Evolutionary conservation across 2,329 filamentous ascomycete species (phyloP).

Genomic region (Exophiala dermatitidis): DNA sequence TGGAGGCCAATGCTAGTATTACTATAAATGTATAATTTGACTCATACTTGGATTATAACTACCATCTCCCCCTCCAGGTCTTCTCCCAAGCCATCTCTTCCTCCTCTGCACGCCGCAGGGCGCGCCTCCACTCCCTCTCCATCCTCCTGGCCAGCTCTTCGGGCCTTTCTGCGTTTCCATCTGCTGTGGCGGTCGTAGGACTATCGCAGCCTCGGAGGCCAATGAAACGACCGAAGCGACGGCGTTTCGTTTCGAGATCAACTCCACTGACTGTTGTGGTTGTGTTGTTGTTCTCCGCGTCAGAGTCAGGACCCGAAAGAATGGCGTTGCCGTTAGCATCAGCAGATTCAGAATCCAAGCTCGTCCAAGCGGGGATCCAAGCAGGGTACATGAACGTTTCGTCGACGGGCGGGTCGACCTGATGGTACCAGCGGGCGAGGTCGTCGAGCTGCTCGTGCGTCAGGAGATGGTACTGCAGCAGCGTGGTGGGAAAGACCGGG

Average conservation of each 20-base stretch:
- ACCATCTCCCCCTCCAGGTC: slow-evolving; percentile 24
- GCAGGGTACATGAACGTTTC: slow-evolving; percentile 34
- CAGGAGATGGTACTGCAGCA: slow-evolving; percentile 38
- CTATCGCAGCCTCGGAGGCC: slow-evolving; percentile 36
- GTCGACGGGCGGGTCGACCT: slow-evolving; percentile 33
- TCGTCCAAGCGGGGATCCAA: slow-evolving; percentile 20
- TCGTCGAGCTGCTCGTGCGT: slow-evolving; percentile 36
- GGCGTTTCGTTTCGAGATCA: slow-evolving; percentile 34
- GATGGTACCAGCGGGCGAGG: slow-evolving; percentile 39
- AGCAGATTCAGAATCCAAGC: neutral
- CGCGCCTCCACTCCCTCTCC: slow-evolving; percentile 31
- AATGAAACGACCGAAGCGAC: slow-evolving; percentile 40
- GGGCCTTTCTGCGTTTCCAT: slow-evolving; percentile 3
- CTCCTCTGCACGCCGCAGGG: slow-evolving; percentile 27
- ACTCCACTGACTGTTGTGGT: slow-evolving; percentile 9
- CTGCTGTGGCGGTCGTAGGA: slow-evolving; percentile 18
- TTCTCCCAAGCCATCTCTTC: slow-evolving; percentile 26
- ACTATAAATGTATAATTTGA: too few species aligned
- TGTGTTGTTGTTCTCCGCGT: slow-evolving; percentile 5
- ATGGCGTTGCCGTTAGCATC: slow-evolving; percentile 3
- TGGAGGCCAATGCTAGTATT: too few species aligned
- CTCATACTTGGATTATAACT: neutral
- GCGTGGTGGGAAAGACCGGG: slow-evolving; percentile 34
- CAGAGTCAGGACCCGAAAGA: neutral
- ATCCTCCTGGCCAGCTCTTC: slow-evolving; percentile 22